Conservation (phyloP, 169 alveolate genomes). For the Cryptosporidium tyzzeri region DNA sequence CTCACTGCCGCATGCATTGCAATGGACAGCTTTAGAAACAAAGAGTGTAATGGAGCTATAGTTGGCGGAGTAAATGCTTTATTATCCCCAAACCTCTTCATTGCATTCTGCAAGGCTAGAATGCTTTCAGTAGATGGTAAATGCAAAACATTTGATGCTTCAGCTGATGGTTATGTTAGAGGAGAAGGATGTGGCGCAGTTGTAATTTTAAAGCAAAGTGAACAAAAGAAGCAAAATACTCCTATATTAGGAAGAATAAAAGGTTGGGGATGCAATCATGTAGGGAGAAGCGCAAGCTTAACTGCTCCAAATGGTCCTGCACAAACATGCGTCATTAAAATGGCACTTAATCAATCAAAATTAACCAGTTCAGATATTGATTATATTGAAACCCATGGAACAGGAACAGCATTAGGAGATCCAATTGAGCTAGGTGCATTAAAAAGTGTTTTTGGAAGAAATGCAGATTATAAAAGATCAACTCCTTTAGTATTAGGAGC, state of each 20-base stretch:
- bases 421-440: conserved; percentile 83
- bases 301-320: conserved; percentile 86
- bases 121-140: conserved; percentile 84
- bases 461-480: conserved; percentile 74
- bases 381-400: conserved; percentile 84
- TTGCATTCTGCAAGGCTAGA: conserved; percentile 85
- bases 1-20: conserved; percentile 85
- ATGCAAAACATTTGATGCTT: conserved; percentile 84
- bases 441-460: conserved; percentile 77
- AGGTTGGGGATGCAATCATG: conserved; percentile 79
- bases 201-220: conserved; percentile 78
- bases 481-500: conserved; percentile 86
- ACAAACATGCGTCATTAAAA: conserved; percentile 81
- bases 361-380: conserved; percentile 76
- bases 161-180: conserved; percentile 85
- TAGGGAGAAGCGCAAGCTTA: conserved; percentile 83
- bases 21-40: conserved; percentile 76
- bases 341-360: conserved; percentile 79
- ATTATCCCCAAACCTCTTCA: conserved; percentile 84
- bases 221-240: conserved; percentile 64
- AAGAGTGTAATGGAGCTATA: conserved; percentile 81
- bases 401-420: conserved; percentile 85
- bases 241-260: conserved; percentile 79
- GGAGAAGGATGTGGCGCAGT: conserved; percentile 84
- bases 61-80: conserved; percentile 85